A percentile compares a stretch with the other conserved stretches of the same genome.
Conservation (phyloP, 1,284 basidiomycete species). For the Pyrrhoderma noxium region DNA sequence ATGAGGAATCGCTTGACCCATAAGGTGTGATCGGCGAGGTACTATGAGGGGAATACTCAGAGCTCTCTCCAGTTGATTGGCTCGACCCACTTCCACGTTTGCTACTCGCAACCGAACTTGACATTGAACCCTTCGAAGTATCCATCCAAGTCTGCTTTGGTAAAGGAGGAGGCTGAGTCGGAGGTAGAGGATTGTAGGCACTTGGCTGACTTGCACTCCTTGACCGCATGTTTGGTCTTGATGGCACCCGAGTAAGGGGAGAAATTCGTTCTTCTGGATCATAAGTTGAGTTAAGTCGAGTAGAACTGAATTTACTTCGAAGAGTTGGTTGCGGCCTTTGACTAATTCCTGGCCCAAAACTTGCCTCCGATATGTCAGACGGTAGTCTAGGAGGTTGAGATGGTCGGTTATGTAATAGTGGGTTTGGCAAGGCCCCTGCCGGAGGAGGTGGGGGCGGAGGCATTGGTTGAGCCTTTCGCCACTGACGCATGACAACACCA, state of each 20-base stretch:
- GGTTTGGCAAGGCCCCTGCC: slow-evolving; percentile 19
- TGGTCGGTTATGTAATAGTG: slow-evolving; percentile 27
- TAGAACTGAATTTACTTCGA: slow-evolving; percentile 67
- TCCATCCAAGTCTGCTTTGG: slow-evolving; percentile 50
- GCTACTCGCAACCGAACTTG: slow-evolving; percentile 34
- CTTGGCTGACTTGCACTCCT: slow-evolving; percentile 72
- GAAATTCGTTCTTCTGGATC: slow-evolving; percentile 30
- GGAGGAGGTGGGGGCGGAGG: slow-evolving; percentile 22
- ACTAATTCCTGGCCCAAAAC: slow-evolving; percentile 37
- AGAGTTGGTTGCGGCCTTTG: slow-evolving; percentile 42
- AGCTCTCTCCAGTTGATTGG: slow-evolving; percentile 68
- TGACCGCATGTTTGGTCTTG: slow-evolving; percentile 42
- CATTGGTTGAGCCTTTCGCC: slow-evolving; percentile 36
- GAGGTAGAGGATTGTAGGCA: slow-evolving; percentile 43
- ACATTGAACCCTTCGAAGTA: slow-evolving; percentile 42
- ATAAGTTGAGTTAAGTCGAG: slow-evolving; percentile 47
- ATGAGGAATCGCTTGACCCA: slow-evolving; percentile 75
- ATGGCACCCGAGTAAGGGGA: slow-evolving; percentile 20
- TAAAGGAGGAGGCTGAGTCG: slow-evolving; percentile 49
- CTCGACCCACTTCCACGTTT: slow-evolving; percentile 76
- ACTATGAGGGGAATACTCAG: slow-evolving; percentile 73
- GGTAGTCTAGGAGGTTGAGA: slow-evolving; percentile 42
- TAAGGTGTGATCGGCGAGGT: slow-evolving; percentile 78
- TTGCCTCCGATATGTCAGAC: slow-evolving; percentile 46
- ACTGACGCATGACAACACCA: slow-evolving; percentile 57